Conservation (phyloP, 768 basidiomycete species). For the Roridomyces roridus region DNA sequence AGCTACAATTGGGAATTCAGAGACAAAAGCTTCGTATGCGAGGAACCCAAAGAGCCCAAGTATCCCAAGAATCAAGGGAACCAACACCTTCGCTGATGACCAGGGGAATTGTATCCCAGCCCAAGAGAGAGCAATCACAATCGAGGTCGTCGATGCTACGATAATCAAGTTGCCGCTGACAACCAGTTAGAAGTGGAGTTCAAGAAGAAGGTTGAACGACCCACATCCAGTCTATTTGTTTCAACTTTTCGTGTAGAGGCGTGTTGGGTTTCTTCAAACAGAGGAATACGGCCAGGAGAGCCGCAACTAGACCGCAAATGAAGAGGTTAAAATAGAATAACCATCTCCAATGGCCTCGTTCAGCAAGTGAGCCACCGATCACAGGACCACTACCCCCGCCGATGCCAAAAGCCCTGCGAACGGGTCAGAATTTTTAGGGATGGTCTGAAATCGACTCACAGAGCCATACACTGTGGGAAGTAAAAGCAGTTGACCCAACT, state of each 20-base stretch:
- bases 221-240: slow-evolving; percentile 42
- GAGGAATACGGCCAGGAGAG: not conserved
- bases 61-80: slow-evolving; percentile 49
- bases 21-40: slow-evolving; percentile 38
- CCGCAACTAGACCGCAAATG: slow-evolving; percentile 1
- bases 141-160: slow-evolving; percentile 33
- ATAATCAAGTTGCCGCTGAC: too few species aligned
- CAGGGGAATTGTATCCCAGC: slow-evolving; percentile 52
- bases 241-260: slow-evolving; percentile 31
- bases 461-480: too few species aligned
- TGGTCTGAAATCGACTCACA: slow-evolving; percentile 28
- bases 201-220: slow-evolving; percentile 4
- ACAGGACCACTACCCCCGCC: slow-evolving; percentile 41
- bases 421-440: not conserved
- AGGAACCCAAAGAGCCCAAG: slow-evolving; percentile 44
- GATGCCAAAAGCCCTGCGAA: slow-evolving; percentile 38
- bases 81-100: slow-evolving; percentile 44
- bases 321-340: slow-evolving; percentile 33
- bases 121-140: slow-evolving; percentile 53
- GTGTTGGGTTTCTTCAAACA: slow-evolving; percentile 26
- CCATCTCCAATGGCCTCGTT: slow-evolving; percentile 44
- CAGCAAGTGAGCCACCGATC: slow-evolving; percentile 41
- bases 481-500: too few species aligned
- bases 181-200: not conserved
- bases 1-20: not conserved